Conservation (phyloP, 2,329 filamentous ascomycete genomes). For the Penicillium sp. region DNA sequence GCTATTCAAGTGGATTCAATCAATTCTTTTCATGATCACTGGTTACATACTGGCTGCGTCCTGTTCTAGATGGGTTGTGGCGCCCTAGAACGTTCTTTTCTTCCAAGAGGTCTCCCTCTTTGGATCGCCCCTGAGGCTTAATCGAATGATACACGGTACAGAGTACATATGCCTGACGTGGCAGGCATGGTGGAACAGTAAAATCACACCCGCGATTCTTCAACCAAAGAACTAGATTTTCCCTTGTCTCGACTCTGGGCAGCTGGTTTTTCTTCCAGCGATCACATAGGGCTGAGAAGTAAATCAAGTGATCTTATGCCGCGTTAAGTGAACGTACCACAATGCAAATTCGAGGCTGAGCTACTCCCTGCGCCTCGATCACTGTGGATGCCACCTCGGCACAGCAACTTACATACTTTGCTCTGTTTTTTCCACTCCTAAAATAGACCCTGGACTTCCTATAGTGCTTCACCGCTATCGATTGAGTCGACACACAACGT, state of each 20-base stretch:
- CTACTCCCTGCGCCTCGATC: slow-evolving; percentile 2
- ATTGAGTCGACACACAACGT: background rate
- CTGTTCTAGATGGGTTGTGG: background rate
- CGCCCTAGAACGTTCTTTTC: background rate
- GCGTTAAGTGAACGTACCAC: background rate
- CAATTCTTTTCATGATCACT: background rate
- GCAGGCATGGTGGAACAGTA: slow-evolving; percentile 2
- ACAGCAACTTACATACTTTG: background rate
- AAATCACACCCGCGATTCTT: slow-evolving; percentile 12
- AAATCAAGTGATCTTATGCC: background rate
- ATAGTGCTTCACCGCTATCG: background rate
- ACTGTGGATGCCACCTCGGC: background rate
- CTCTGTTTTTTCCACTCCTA: background rate
- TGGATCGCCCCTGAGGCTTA: slow-evolving; percentile 1
- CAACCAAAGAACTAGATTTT: background rate
- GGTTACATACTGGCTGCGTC: too few relatives aligned
- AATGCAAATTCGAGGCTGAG: slow-evolving; percentile 16
- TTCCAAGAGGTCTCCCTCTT: background rate
- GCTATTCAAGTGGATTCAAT: background rate
- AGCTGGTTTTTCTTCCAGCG: slow-evolving; percentile 9
- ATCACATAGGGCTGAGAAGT: slow-evolving; percentile 17
- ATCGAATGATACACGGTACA: background rate
- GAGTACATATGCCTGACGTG: background rate
- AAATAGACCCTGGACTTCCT: background rate
- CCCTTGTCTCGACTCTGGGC: background rate